These are phyloP conservation scores for Primulina tabacum DNA, from an alignment of 257 asterid genomes.

Conservation along the genomic window DNA sequence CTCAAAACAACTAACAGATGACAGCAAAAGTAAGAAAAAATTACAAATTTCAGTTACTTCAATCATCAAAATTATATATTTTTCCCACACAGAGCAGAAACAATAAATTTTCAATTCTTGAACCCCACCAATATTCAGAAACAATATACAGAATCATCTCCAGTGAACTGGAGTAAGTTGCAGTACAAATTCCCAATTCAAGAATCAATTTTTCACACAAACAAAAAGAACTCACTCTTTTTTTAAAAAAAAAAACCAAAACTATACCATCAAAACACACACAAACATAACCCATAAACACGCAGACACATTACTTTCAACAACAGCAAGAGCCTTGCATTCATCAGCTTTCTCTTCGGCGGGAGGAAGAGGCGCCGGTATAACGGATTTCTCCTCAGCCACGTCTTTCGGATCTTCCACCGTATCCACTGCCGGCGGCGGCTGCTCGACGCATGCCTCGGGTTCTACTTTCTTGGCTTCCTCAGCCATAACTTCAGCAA, in stretches of 20 bases:
- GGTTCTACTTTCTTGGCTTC: constrained; percentile 50
- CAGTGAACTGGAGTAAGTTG: neutral
- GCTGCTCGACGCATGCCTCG: constrained; percentile 28
- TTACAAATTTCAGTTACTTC: neutral
- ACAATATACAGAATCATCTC: neutral
- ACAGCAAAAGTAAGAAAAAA: neutral
- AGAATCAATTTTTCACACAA: constrained; percentile 1
- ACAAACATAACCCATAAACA: neutral
- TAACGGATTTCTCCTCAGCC: constrained; percentile 65
- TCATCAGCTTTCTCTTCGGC: constrained; percentile 61
- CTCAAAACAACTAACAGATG: constrained; percentile 13
- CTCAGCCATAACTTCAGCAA: constrained; percentile 50
- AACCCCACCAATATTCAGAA: neutral
- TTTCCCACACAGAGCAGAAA: neutral
- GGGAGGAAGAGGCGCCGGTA: constrained; percentile 38
- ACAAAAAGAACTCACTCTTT: neutral
- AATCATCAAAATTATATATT: neutral
- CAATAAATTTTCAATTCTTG: neutral
- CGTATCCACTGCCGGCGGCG: constrained; percentile 24
- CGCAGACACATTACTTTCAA: constrained; percentile 38
- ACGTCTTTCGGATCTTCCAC: constrained; percentile 49
- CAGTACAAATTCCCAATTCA: neutral
- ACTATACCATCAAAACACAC: neutral
- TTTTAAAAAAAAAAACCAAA: no score
- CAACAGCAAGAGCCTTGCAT: constrained; percentile 62